A percentile compares a stretch with the other conserved stretches of the same genome.
Conservation (phyloP, 1,284 basidiomycete genomes). For the Naganishia albida region DNA sequence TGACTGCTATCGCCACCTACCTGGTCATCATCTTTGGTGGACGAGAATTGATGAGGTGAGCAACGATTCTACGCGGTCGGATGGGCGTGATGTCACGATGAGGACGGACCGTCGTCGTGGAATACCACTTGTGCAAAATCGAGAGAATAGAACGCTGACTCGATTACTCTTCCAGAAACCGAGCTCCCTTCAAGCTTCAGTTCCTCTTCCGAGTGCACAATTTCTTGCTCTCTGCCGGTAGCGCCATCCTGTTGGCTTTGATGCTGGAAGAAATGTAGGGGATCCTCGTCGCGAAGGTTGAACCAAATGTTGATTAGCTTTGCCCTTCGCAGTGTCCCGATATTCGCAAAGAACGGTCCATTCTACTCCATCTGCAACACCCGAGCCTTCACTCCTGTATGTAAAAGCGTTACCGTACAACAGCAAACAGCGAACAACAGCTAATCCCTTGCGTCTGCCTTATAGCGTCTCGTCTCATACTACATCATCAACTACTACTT, state of each 20-base stretch:
- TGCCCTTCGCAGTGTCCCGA: slow-evolving; percentile 59
- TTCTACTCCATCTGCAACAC: slow-evolving; percentile 78
- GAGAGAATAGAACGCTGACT: neutral
- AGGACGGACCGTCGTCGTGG: no score
- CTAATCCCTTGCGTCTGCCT: neutral
- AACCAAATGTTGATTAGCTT: neutral
- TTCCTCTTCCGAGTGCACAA: slow-evolving; percentile 91
- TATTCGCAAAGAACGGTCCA: slow-evolving; percentile 67
- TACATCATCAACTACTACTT: slow-evolving; percentile 99
- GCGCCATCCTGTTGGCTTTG: slow-evolving; percentile 73
- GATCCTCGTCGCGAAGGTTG: neutral
- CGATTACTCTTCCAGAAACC: slow-evolving; percentile 52
- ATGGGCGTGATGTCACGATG: no score
- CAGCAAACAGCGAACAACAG: neutral
- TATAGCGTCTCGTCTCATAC: slow-evolving; percentile 79
- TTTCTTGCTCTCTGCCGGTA: slow-evolving; percentile 78
- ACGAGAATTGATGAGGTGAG: slow-evolving; percentile 75
- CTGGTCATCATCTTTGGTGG: slow-evolving; percentile 86
- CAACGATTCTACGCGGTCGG: no score
- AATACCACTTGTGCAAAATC: no score
- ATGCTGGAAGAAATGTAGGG: slow-evolving; percentile 82
- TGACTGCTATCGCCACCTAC: slow-evolving; percentile 72
- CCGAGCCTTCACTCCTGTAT: slow-evolving; percentile 78
- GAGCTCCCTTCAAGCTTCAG: slow-evolving; percentile 74
- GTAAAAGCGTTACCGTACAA: slow-evolving; percentile 40